phyloP scores from a whole-genome alignment of 2,329 filamentous ascomycete species.

The Fusarium sp. region DNA sequence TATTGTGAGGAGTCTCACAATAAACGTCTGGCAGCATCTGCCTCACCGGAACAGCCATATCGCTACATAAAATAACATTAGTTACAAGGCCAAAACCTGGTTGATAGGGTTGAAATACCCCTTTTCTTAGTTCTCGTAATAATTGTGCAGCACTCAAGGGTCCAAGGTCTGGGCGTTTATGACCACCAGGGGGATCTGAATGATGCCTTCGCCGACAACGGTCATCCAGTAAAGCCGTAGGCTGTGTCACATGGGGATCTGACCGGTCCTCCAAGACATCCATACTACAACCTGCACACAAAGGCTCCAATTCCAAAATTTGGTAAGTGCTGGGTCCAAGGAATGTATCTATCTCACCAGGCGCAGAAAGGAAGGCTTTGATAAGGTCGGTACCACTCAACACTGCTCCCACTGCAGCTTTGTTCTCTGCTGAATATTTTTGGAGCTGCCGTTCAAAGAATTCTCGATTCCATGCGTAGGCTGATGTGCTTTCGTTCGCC shows the following conservation, averaged over 20 bases:
- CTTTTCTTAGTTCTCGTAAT: neutral
- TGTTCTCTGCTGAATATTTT: neutral
- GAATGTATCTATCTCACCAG: neutral
- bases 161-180: neutral
- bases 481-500: neutral
- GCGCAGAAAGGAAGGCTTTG: neutral
- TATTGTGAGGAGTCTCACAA: neutral
- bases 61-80: neutral
- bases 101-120: rapidly evolving
- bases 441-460: neutral
- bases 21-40: neutral
- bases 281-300: neutral
- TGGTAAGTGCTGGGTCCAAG: neutral
- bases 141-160: neutral
- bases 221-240: constrained; percentile 1
- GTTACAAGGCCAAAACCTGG: rapidly evolving
- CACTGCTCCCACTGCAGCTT: rapidly evolving
- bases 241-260: rapidly evolving
- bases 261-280: neutral
- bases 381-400: neutral
- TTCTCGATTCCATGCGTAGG: neutral
- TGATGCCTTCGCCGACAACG: neutral
- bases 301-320: neutral
- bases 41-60: neutral
- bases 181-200: neutral